Evolutionary conservation across 208 protist species (phyloP).

Genomic region (Wallacemonas sp.): DNA sequence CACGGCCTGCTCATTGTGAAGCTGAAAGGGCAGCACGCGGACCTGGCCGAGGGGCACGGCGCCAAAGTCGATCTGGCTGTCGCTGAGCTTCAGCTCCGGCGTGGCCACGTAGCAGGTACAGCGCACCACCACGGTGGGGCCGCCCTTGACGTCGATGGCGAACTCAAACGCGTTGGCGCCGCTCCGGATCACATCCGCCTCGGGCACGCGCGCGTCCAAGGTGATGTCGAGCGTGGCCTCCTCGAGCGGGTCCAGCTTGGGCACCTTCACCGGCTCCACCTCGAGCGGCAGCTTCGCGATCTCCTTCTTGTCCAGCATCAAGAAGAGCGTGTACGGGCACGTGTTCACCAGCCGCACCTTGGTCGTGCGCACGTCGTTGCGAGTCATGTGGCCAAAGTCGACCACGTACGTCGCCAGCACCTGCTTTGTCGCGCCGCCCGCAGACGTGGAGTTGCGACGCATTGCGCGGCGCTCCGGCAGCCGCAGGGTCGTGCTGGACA

Average conservation of each 20-base stretch:
- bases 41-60: slow-evolving; percentile 83
- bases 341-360: slow-evolving; percentile 89
- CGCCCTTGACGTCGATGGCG: slow-evolving; percentile 80
- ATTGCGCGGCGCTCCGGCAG: slow-evolving; percentile 35
- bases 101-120: slow-evolving; percentile 92
- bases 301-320: slow-evolving; percentile 83
- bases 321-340: slow-evolving; percentile 53
- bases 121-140: slow-evolving; percentile 82
- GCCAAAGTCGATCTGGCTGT: slow-evolving; percentile 87
- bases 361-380: slow-evolving; percentile 73
- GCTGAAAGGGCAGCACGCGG: slow-evolving; percentile 77
- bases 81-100: slow-evolving; percentile 74
- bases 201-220: slow-evolving; percentile 38
- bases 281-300: slow-evolving; percentile 52
- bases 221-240: slow-evolving; percentile 54
- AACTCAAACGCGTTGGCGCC: slow-evolving; percentile 82
- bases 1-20: slow-evolving; percentile 89
- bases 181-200: slow-evolving; percentile 27
- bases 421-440: slow-evolving; percentile 42
- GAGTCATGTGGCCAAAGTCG: slow-evolving; percentile 95
- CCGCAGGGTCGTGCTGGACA: background rate
- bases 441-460: slow-evolving; percentile 56
- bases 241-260: slow-evolving; percentile 55
- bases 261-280: slow-evolving; percentile 82
- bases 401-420: slow-evolving; percentile 89